Percentiles rank a stretch among this genome's conserved stretches.
Conservation (phyloP, 2,329 filamentous ascomycete species). For the Clonostachys solani region DNA sequence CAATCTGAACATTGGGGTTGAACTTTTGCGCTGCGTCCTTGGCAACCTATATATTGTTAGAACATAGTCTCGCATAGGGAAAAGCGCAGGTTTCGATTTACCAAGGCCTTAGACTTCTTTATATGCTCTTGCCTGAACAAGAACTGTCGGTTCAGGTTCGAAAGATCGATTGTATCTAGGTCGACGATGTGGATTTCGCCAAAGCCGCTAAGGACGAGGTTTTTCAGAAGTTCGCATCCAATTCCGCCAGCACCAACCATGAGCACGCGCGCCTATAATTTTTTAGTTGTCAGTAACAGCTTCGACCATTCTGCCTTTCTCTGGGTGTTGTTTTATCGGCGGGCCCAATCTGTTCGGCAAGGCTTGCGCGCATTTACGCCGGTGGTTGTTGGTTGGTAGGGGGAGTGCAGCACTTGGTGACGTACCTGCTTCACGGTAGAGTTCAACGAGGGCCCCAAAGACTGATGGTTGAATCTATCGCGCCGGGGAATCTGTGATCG, state of each 20-base stretch:
- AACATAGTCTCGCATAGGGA: slow-evolving; percentile 8
- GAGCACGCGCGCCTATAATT: slow-evolving; percentile 69
- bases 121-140: slow-evolving; percentile 96
- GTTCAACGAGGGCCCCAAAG: slow-evolving; percentile 62
- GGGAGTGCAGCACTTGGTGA: neutral
- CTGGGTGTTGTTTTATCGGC: neutral
- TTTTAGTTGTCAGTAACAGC: slow-evolving; percentile 6
- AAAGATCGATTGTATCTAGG: slow-evolving; percentile 96
- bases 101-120: slow-evolving; percentile 92
- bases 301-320: neutral
- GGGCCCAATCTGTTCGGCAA: neutral
- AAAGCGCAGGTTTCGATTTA: slow-evolving; percentile 34
- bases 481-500: slow-evolving; percentile 27
- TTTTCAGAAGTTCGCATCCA: slow-evolving; percentile 95
- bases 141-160: slow-evolving; percentile 96
- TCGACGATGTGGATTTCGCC: slow-evolving; percentile 93
- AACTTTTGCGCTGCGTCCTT: slow-evolving; percentile 89
- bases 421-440: slow-evolving; percentile 64
- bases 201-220: slow-evolving; percentile 87
- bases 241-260: slow-evolving; percentile 97
- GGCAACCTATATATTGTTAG: slow-evolving; percentile 61
- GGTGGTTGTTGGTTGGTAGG: neutral
- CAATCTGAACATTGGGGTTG: slow-evolving; percentile 81
- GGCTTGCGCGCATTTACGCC: neutral
- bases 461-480: slow-evolving; percentile 58